A percentile compares a stretch with the other conserved stretches of the same genome.
These are phyloP conservation scores for Nymphaea colorata DNA, from an alignment of 164 flowering plant species.

Conservation along the genomic window DNA sequence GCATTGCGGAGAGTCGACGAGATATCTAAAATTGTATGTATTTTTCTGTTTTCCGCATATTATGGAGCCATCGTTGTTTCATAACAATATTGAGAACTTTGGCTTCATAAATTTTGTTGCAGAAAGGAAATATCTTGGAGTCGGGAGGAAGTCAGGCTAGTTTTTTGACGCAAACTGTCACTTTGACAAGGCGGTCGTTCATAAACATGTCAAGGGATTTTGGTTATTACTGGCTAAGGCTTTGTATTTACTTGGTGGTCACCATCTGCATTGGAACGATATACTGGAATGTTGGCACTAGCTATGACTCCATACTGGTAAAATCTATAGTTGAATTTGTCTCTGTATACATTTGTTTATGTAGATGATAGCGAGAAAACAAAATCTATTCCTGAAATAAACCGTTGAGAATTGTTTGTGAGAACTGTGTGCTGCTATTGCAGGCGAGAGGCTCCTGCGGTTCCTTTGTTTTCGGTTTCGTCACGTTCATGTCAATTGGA, in stretches of 20 bases:
- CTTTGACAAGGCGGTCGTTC: conserved; percentile 79
- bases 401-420: background rate
- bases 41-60: background rate
- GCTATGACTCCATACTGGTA: conserved; percentile 77
- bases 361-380: no score
- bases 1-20: conserved; percentile 57
- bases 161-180: conserved; percentile 71
- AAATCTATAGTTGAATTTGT: conserved; percentile 1
- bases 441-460: conserved; percentile 97
- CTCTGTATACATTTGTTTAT: background rate
- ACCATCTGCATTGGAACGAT: conserved; percentile 90
- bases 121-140: conserved; percentile 90
- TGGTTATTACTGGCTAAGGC: conserved; percentile 96
- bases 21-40: conserved; percentile 75
- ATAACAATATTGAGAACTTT: no score
- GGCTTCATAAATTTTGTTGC: conserved; percentile 9
- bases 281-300: conserved; percentile 66
- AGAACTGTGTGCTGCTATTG: conserved; percentile 1
- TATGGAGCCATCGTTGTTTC: background rate
- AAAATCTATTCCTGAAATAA: no score
- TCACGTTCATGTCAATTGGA: conserved; percentile 97
- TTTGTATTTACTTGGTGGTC: conserved; percentile 68
- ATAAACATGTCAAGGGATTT: conserved; percentile 95
- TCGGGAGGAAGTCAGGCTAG: conserved; percentile 93
- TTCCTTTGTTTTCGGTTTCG: conserved; percentile 85